A percentile compares a stretch with the other conserved stretches of the same genome.
These are phyloP conservation scores for Phytophthora chlamydospora DNA, from an alignment of 352 stramenopile species.

Conservation along the genomic window DNA sequence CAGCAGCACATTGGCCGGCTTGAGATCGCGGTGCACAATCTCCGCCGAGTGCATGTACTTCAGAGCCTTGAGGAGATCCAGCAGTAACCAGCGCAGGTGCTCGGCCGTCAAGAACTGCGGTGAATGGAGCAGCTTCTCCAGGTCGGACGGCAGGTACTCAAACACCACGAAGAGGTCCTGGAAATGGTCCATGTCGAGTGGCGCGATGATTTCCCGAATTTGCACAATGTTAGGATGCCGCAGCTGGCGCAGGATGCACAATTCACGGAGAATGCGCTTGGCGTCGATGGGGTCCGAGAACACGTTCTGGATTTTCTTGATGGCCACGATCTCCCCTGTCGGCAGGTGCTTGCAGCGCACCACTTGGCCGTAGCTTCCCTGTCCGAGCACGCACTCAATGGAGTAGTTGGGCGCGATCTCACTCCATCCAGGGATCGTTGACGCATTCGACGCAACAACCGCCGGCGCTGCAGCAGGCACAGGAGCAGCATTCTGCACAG, in stretches of 20 bases:
- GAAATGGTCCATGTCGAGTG: conserved; percentile 71
- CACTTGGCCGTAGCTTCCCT: conserved; percentile 88
- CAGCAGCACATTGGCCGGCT: conserved; percentile 88
- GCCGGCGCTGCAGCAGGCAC: conserved; percentile 17
- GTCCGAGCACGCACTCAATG: conserved; percentile 85
- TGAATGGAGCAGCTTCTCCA: conserved; percentile 87
- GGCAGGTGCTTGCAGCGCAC: conserved; percentile 88
- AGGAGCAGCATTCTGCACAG: conserved; percentile 20
- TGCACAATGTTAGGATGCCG: conserved; percentile 90
- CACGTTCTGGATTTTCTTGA: conserved; percentile 91
- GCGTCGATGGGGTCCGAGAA: conserved; percentile 89
- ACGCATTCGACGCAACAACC: conserved; percentile 58
- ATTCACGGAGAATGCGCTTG: conserved; percentile 85
- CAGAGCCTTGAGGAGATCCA: conserved; percentile 86
- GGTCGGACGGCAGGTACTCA: conserved; percentile 83
- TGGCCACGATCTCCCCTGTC: conserved; percentile 87
- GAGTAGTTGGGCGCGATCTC: conserved; percentile 86
- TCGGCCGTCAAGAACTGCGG: conserved; percentile 87
- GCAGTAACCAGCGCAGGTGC: conserved; percentile 82
- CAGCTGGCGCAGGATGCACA: conserved; percentile 85
- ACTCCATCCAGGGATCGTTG: conserved; percentile 80
- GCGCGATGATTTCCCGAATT: conserved; percentile 87
- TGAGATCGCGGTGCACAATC: conserved; percentile 90
- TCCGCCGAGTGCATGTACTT: conserved; percentile 92
- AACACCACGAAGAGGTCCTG: conserved; percentile 89